Base-by-base conservation (phyloP, 306 rosid species). In the Dalbergia oliveri region DNA sequence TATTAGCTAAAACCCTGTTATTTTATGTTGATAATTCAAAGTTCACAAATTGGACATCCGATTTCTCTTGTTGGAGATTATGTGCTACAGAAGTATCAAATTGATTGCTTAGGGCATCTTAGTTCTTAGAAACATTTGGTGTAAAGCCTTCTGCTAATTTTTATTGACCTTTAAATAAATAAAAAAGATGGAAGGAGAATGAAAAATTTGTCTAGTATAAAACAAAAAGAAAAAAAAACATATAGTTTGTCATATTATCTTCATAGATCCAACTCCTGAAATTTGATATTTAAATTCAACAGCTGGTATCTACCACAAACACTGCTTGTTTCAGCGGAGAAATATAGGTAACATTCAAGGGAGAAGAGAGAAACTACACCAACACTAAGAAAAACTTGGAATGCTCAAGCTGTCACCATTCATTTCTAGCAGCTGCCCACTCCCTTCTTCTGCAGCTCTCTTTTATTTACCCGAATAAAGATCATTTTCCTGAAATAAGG, bases 401-500 rank as follows among this genome's bases (percentile, higher is more conserved):
- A 72, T 75, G 68, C 82, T 78, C 67, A 58, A 59, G 51, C 31
- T 50, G 69, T 63, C 57, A 39, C 79, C 76, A 69, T 31, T 23
- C 16, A 23, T 64, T 62, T 80, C 73, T 73, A 73, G 72, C 53
- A 60, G 37, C 58, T 72, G 73, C 61, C 47, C 12, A 13, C 41
- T 73, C 53, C 69, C 66, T 80, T 39, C 76, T 61, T 57, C 76
- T 21, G 70, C 60, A 53, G 19, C 23, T 56, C 73, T 77, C 79
- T 75, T 83, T 43, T 41, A 15, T 41, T 61, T 45, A 56, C 31
- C 50, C 1, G 39, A 59, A 41, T 35, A 72, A 74, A 63, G 45
- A 79, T 88, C 84, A 86, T 47, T 82, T 79, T 58, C 87, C 89
- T 88, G 83, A 47, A 81, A 80, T 10, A 26, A 64, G 5, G 21